Evolutionary conservation across 495 filamentous ascomycete species (phyloP).

Genomic region (Umbilicaria muhlenbergii): DNA sequence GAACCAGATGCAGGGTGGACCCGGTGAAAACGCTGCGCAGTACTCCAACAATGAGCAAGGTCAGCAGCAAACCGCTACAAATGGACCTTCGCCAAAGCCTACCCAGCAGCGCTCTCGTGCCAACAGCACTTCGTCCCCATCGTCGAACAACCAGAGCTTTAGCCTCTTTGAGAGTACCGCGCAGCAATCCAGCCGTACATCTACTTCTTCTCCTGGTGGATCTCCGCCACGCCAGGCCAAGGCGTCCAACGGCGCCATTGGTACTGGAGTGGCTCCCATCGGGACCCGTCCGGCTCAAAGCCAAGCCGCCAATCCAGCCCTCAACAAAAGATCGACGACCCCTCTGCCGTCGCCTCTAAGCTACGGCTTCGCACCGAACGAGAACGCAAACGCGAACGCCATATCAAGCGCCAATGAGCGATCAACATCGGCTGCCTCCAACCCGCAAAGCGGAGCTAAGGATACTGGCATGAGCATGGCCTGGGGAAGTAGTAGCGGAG

Average conservation of each 20-base stretch:
- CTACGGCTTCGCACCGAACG: slow-evolving; percentile 53
- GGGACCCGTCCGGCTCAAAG: slow-evolving; percentile 62
- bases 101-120: slow-evolving; percentile 59
- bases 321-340: slow-evolving; percentile 79
- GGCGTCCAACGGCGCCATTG: slow-evolving; percentile 35
- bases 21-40: slow-evolving; percentile 26
- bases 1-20: slow-evolving; percentile 19
- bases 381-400: slow-evolving; percentile 25
- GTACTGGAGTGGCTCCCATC: slow-evolving; percentile 72
- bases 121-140: slow-evolving; percentile 79
- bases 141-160: slow-evolving; percentile 47
- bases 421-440: slow-evolving; percentile 45
- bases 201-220: slow-evolving; percentile 78
- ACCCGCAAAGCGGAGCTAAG: slow-evolving; percentile 33
- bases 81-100: slow-evolving; percentile 17
- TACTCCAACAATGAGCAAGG: slow-evolving; percentile 8
- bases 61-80: slow-evolving; percentile 15
- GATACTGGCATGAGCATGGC: slow-evolving; percentile 38
- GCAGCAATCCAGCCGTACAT: slow-evolving; percentile 72
- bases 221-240: slow-evolving; percentile 62
- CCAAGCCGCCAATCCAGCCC: slow-evolving; percentile 42
- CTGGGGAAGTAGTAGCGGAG: slow-evolving; percentile 57
- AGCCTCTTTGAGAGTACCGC: slow-evolving; percentile 49
- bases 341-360: slow-evolving; percentile 79
- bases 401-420: slow-evolving; percentile 31